Conservation (phyloP, 192 early-diverging fungal species). For the Coemansia sp. region DNA sequence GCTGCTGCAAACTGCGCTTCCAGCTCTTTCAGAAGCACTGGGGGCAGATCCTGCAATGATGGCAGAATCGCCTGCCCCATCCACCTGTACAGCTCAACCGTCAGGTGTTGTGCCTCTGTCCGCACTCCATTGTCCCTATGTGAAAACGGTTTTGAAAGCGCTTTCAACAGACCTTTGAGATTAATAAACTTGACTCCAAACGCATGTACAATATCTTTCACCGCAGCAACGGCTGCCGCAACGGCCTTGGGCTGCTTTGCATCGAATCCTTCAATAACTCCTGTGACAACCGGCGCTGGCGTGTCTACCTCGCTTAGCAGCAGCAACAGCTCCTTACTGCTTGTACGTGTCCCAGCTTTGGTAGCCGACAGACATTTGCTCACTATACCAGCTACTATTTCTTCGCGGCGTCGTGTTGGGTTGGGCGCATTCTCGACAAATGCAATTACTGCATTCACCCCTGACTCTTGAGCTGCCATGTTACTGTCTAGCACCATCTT, state of each 20-base stretch:
- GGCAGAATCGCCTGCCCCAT: conserved; percentile 78
- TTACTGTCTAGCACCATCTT: conserved; percentile 86
- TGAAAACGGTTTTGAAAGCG: conserved; percentile 84
- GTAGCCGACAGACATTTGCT: conserved; percentile 86
- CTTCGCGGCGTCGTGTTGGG: conserved; percentile 66
- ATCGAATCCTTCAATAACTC: conserved; percentile 70
- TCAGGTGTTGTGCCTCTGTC: conserved; percentile 73
- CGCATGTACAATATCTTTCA: conserved; percentile 63
- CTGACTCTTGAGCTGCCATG: conserved; percentile 86
- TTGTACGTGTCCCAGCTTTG: conserved; percentile 75
- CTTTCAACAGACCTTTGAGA: conserved; percentile 84
- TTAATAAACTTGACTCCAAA: conserved; percentile 81
- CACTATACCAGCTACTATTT: conserved; percentile 72
- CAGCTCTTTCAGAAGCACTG: conserved; percentile 92
- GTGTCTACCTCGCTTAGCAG: conserved; percentile 86
- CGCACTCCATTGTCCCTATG: conserved; percentile 93
- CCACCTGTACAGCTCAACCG: conserved; percentile 92
- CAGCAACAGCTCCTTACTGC: conserved; percentile 76
- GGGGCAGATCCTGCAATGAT: conserved; percentile 83
- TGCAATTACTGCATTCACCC: conserved; percentile 68
- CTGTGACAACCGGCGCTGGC: conserved; percentile 80
- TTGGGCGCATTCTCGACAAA: conserved; percentile 81
- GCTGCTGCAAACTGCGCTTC: conserved; percentile 77
- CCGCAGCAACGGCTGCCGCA: conserved; percentile 63
- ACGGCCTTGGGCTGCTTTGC: conserved; percentile 93